These are phyloP conservation scores for Vicia villosa DNA, from an alignment of 306 rosid species.

Conservation along the genomic window DNA sequence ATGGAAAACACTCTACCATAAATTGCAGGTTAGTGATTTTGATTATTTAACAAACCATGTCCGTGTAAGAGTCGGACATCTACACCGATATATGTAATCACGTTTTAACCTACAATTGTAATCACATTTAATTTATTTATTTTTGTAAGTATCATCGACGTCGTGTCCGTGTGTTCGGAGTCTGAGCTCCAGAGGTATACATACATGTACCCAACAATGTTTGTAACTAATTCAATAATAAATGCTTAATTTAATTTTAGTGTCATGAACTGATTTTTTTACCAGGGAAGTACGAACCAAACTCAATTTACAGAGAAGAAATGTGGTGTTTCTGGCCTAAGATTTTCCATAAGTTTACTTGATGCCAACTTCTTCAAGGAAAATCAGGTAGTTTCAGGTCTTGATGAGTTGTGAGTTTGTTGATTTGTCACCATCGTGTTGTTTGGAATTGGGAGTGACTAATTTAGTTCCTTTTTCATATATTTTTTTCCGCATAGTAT, in stretches of 20 bases:
- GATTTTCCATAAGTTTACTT: slow-evolving; percentile 52
- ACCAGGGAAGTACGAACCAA: slow-evolving; percentile 55
- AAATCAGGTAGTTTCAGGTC: slow-evolving; percentile 43
- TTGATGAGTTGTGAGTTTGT: slow-evolving; percentile 23
- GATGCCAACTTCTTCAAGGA: slow-evolving; percentile 68
- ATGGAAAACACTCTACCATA: slow-evolving; percentile 46
- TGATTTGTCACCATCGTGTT: neutral
- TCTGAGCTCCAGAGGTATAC: too few species aligned
- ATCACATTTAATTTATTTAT: too few species aligned
- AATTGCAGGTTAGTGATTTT: slow-evolving; percentile 49
- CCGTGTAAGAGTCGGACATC: too few species aligned
- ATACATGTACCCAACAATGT: too few species aligned
- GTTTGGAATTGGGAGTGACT: slow-evolving; percentile 6
- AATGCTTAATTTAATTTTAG: slow-evolving; percentile 5
- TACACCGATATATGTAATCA: too few species aligned
- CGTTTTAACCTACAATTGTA: too few species aligned
- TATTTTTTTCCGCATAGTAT: too few species aligned
- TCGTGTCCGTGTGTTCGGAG: too few species aligned
- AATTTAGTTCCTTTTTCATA: slow-evolving; percentile 18
- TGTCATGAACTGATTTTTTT: slow-evolving; percentile 12
- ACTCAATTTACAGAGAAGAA: slow-evolving; percentile 29
- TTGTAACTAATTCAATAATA: slow-evolving; percentile 9
- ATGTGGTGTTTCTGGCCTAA: slow-evolving; percentile 39
- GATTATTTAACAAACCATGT: slow-evolving; percentile 1
- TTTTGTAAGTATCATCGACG: too few species aligned